Base-by-base conservation (phyloP, 805 yeast species). In the Wickerhamiella occidentalis region DNA sequence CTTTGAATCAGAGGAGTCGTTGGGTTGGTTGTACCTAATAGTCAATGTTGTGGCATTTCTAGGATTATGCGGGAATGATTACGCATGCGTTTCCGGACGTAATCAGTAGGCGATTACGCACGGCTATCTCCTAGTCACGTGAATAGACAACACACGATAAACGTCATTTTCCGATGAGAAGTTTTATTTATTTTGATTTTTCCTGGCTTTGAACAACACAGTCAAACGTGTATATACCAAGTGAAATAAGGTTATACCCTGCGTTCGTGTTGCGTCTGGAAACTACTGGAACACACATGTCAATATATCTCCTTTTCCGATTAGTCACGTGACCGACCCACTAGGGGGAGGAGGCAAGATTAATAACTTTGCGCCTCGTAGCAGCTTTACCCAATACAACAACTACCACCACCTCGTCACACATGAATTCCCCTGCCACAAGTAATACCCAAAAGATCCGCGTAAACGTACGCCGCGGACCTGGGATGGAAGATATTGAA, bases 391-490 rank as follows among this genome's bases (percentile, higher is more conserved):
- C 35, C 35, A 29, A n/a, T 33, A 33, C 38, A 33, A 33, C 38
- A 33, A 12, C 18, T 19, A 33, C n/a, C n/a, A 33, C 18, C 38
- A 17, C 38, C 4, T n/a, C n/a, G n/a, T n/a, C 35, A 33, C 38
- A 15, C 19, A 33, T 33, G 38, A 33, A 33, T 33, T n/a, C 38
- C 38, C 19, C 38, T 15, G 38, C 19, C 9, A n/a, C 18, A 4
- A 33, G 12, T 23, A 21, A 38, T 21, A 23, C 30, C 7, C 19
- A 8, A n/a, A 41, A 25, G 46, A 56, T 57, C 37, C 44, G 56
- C 15, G 59, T 57, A 18, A 54, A 58, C 9, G 58, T 58, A 19
- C 56, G 56, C 23, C 50, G 57, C 13, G 46, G 53, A 12, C 47
- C 54, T 36, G 54, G 53, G 18, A 56, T 54, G 41, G 45, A 57